A percentile compares a stretch with the other conserved stretches of the same genome.
Evolutionary conservation across 2,329 filamentous ascomycete genomes (phyloP).

Genomic region (Aspergillus calidoustus): DNA sequence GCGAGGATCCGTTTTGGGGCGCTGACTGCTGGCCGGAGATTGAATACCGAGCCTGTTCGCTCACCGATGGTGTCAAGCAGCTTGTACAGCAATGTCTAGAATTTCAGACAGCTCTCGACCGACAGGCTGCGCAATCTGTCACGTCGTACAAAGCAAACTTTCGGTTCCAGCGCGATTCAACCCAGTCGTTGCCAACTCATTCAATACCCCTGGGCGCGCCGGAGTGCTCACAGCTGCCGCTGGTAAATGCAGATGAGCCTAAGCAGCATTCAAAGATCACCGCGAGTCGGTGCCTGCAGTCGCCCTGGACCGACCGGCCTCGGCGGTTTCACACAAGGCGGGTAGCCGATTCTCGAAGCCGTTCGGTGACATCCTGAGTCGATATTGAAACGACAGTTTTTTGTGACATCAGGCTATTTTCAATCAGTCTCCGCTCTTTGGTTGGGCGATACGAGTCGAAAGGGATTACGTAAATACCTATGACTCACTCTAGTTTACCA

Average conservation of each 20-base stretch:
- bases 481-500: slow-evolving; percentile 13
- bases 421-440: not conserved
- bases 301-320: slow-evolving; percentile 24
- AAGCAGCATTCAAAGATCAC: slow-evolving; percentile 24
- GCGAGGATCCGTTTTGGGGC: slow-evolving; percentile 51
- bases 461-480: not conserved
- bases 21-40: slow-evolving; percentile 48
- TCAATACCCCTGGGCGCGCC: slow-evolving; percentile 35
- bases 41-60: slow-evolving; percentile 42
- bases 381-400: not conserved
- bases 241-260: slow-evolving; percentile 43
- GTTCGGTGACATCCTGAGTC: slow-evolving; percentile 29
- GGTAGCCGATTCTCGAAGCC: slow-evolving; percentile 26
- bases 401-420: not conserved
- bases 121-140: slow-evolving; percentile 28
- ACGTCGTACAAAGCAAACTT: slow-evolving; percentile 25
- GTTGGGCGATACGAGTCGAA: not conserved
- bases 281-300: slow-evolving; percentile 26
- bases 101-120: slow-evolving; percentile 32
- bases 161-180: slow-evolving; percentile 26
- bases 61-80: slow-evolving; percentile 46
- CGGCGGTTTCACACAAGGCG: slow-evolving; percentile 27
- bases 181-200: slow-evolving; percentile 28
- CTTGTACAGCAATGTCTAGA: slow-evolving; percentile 46
- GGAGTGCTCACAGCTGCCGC: slow-evolving; percentile 37